These are phyloP conservation scores for Silene conica DNA, from an alignment of 148 eudicot genomes.

Conservation along the genomic window DNA sequence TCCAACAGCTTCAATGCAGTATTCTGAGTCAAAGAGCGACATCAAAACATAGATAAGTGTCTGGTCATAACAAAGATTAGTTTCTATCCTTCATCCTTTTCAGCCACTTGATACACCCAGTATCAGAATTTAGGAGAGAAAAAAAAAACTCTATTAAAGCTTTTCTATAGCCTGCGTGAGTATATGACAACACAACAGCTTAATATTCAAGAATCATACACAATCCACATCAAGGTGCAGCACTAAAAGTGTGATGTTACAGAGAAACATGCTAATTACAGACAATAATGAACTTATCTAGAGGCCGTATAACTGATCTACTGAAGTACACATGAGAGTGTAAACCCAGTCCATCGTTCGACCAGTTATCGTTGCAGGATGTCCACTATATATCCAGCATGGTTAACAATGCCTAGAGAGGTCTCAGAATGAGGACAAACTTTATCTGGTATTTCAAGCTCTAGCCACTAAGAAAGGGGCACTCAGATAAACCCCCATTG, in stretches of 20 bases:
- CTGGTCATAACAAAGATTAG: neutral
- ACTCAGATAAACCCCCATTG: neutral
- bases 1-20: constrained; percentile 69
- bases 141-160: neutral
- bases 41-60: neutral
- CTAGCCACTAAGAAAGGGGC: neutral
- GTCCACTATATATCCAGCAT: neutral
- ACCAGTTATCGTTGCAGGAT: neutral
- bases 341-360: neutral
- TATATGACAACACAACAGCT: neutral
- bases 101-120: neutral
- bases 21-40: constrained; percentile 35
- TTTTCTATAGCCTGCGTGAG: neutral
- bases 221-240: neutral
- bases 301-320: neutral
- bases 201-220: neutral
- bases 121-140: too few relatives aligned
- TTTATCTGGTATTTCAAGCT: neutral
- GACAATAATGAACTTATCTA: neutral
- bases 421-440: neutral
- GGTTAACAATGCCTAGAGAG: neutral
- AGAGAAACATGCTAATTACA: neutral
- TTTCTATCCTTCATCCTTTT: neutral
- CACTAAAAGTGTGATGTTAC: neutral
- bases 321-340: neutral